These are phyloP conservation scores for Pythium biforme DNA, from an alignment of 352 stramenopile species.

Conservation along the genomic window DNA sequence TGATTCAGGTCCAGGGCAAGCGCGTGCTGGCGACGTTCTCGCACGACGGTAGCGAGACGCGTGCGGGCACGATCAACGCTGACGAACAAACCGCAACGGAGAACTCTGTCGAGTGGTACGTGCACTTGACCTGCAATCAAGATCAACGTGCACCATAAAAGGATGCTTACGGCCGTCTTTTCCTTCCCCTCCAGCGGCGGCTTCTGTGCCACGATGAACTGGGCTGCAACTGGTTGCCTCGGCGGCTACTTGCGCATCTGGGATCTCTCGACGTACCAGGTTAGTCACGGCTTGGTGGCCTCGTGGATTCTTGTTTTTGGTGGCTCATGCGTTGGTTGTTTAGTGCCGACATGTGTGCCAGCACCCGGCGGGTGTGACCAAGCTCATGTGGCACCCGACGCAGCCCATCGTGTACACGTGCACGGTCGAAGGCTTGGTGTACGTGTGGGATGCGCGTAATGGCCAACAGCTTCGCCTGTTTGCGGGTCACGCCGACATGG, in stretches of 20 bases:
- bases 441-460: slow-evolving; percentile 90
- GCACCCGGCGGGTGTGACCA: slow-evolving; percentile 89
- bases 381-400: slow-evolving; percentile 88
- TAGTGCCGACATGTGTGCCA: slow-evolving; percentile 86
- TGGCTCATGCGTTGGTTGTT: neutral
- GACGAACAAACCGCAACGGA: slow-evolving; percentile 43
- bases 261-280: slow-evolving; percentile 89
- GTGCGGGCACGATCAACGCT: slow-evolving; percentile 48
- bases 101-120: slow-evolving; percentile 88
- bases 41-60: slow-evolving; percentile 61
- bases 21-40: slow-evolving; percentile 90
- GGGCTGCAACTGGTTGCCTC: slow-evolving; percentile 93
- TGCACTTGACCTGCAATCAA: neutral
- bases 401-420: slow-evolving; percentile 86
- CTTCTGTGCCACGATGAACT: slow-evolving; percentile 94
- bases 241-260: slow-evolving; percentile 96
- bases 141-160: neutral
- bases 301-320: neutral
- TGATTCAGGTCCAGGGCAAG: slow-evolving; percentile 94
- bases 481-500: slow-evolving; percentile 90
- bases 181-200: slow-evolving; percentile 60
- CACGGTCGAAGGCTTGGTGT: slow-evolving; percentile 88
- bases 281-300: slow-evolving; percentile 24
- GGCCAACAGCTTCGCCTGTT: slow-evolving; percentile 75
- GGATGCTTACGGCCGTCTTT: neutral